Evolutionary conservation across 2,329 filamentous ascomycete species (phyloP).

Genomic region (Metarhizium guizhouense): DNA sequence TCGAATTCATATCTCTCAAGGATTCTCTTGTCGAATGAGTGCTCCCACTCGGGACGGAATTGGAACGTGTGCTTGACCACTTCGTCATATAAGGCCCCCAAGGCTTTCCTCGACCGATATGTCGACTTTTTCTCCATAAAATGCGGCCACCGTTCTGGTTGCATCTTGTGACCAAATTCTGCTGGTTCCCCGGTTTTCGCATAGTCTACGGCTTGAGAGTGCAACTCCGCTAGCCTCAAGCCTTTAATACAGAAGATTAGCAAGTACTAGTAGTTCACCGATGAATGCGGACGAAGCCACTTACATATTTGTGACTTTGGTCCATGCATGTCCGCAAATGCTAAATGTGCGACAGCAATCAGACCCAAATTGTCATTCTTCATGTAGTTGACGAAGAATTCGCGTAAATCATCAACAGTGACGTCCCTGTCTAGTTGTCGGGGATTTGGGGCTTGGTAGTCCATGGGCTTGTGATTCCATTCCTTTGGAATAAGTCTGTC

Average conservation of each 20-base stretch:
- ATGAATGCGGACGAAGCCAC: conserved; percentile 13
- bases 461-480: conserved; percentile 72
- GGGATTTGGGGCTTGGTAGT: conserved; percentile 54
- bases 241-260: conserved; percentile 27
- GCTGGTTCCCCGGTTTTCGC: conserved; percentile 81
- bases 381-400: conserved; percentile 89
- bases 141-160: conserved; percentile 65
- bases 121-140: conserved; percentile 68
- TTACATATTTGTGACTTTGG: conserved; percentile 61
- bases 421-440: conserved; percentile 52
- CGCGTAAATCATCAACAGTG: conserved; percentile 61
- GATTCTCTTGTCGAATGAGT: conserved; percentile 69
- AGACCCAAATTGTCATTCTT: conserved; percentile 74
- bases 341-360: conserved; percentile 79
- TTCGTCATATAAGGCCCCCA: conserved; percentile 77
- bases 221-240: conserved; percentile 64
- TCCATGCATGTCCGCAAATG: conserved; percentile 60
- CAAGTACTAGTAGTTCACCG: not conserved
- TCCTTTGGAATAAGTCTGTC: conserved; percentile 55
- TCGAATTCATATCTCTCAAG: conserved; percentile 51
- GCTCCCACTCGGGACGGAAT: conserved; percentile 64
- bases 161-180: conserved; percentile 50
- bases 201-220: conserved; percentile 91
- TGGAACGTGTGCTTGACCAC: conserved; percentile 47
- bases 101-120: conserved; percentile 61